Conservation (phyloP, 2,329 filamentous ascomycete genomes). For the Arachnopeziza araneosa region DNA sequence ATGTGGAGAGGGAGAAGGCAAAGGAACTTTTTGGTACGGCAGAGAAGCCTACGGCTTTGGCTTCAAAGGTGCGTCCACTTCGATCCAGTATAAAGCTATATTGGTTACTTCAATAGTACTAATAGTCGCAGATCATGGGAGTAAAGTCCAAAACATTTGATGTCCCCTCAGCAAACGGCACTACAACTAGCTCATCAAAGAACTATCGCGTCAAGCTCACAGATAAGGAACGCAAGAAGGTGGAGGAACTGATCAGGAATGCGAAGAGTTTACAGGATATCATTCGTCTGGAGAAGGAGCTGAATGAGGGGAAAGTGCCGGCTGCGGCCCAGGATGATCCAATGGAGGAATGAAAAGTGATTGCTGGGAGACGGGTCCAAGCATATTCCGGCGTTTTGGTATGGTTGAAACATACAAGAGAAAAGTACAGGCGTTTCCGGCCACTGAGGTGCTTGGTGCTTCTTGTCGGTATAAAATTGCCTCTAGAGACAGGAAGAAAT, state of each 20-base stretch:
- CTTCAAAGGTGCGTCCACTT: constrained; percentile 54
- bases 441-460: neutral
- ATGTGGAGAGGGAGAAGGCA: constrained; percentile 72
- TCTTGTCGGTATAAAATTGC: constrained; percentile 4
- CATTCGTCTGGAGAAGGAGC: constrained; percentile 79
- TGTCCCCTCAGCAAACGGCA: constrained; percentile 43
- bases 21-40: constrained; percentile 76
- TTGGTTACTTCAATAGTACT: neutral
- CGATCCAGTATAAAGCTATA: neutral
- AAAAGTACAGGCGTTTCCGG: constrained; percentile 4
- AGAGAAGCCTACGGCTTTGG: constrained; percentile 73
- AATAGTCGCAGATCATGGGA: constrained; percentile 64
- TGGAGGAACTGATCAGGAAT: constrained; percentile 82
- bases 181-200: constrained; percentile 47
- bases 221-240: constrained; percentile 76
- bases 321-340: constrained; percentile 53
- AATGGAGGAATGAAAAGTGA: constrained; percentile 51
- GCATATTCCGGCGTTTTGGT: constrained; percentile 9
- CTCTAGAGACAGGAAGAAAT: too few species aligned
- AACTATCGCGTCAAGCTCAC: constrained; percentile 79
- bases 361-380: neutral
- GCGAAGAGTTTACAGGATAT: constrained; percentile 90
- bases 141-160: constrained; percentile 75
- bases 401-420: neutral
- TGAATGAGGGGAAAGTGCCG: constrained; percentile 84